Base-by-base conservation (phyloP, 345 rosid species). In the Nasturtium officinale region DNA sequence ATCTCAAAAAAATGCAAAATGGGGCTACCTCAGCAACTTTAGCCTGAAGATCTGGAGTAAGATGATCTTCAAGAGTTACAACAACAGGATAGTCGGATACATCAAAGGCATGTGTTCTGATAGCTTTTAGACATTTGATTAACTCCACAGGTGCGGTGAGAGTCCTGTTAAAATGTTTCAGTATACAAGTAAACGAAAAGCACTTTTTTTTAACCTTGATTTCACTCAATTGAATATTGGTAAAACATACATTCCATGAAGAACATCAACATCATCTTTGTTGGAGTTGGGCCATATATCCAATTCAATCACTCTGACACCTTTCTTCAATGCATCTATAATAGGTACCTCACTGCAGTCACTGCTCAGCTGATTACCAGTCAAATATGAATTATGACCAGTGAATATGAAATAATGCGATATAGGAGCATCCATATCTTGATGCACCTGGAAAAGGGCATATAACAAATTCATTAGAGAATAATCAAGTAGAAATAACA, bases 281-380 rank as follows among this genome's bases (percentile, higher is more conserved):
- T 68, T 70, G 23, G 96, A 81, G 77, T 90, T 92, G 0, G 98
- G 98, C 98, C 96, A 92, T 60, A 91, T 77, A 78, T 92, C 98
- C 83, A 92, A 77, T 76, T 92, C 96, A 37, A 92, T 84, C 40
- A 88, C 98, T 75, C 98, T 79, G n/a, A 90, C 98, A 52, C 98
- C 98, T 84, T 69, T 83, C 65, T 74, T 52, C 75, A 92, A 69
- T 0, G 96, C 90, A 13, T 78, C 75, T 53, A 85, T 83, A 73
- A 89, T 91, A 2, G 98, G 98, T 15, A 82, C 88, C 54, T 86
- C 96, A 28, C 96, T 92, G 82, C 96, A 89, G 68, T 89, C 96
- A 70, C 96, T 92, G 69, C 85, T 92, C 61, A 92, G 89, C 76
- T 92, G 96, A 77, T 92, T 92, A 50, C 98, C 96, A 0, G 98